phyloP scores from a whole-genome alignment of 345 rosid species.

The Odontarrhena argentea region DNA sequence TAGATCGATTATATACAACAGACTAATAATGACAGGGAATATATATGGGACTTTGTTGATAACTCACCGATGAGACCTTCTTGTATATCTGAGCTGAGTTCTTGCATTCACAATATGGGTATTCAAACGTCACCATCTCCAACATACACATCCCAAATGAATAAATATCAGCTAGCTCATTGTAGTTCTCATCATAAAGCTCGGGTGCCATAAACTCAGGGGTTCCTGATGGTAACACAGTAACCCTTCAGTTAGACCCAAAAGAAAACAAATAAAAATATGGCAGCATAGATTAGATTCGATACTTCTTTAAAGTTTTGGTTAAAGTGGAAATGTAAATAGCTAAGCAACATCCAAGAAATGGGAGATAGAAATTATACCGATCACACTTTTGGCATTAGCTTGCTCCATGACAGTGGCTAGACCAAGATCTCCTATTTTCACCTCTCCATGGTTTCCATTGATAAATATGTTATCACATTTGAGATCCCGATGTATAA shows the following conservation, averaged over 20 bases:
- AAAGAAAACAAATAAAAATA: slow-evolving; percentile 8
- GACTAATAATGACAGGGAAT: neutral
- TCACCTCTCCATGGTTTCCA: slow-evolving; percentile 95
- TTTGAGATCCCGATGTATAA: slow-evolving; percentile 92
- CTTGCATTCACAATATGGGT: slow-evolving; percentile 78
- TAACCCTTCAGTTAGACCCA: slow-evolving; percentile 22
- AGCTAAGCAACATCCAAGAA: slow-evolving; percentile 21
- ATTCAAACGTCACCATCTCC: slow-evolving; percentile 86
- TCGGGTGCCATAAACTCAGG: slow-evolving; percentile 97
- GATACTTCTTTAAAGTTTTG: neutral
- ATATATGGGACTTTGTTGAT: slow-evolving; percentile 16
- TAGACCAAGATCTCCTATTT: slow-evolving; percentile 96
- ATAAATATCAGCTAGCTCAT: slow-evolving; percentile 76
- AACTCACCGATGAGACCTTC: slow-evolving; percentile 81
- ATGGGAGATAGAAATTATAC: slow-evolving; percentile 46
- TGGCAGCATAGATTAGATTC: neutral
- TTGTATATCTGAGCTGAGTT: slow-evolving; percentile 89
- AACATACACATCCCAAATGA: slow-evolving; percentile 91
- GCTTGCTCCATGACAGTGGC: slow-evolving; percentile 92
- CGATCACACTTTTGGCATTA: slow-evolving; percentile 91
- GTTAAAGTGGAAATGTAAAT: neutral
- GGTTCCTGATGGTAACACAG: slow-evolving; percentile 52
- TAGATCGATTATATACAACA: slow-evolving; percentile 4
- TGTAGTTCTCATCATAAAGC: slow-evolving; percentile 79
- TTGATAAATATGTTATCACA: slow-evolving; percentile 94